A percentile compares a stretch with the other conserved stretches of the same genome.
Conservation (phyloP, 768 basidiomycete species). For the Dacryopinax spathularia region DNA sequence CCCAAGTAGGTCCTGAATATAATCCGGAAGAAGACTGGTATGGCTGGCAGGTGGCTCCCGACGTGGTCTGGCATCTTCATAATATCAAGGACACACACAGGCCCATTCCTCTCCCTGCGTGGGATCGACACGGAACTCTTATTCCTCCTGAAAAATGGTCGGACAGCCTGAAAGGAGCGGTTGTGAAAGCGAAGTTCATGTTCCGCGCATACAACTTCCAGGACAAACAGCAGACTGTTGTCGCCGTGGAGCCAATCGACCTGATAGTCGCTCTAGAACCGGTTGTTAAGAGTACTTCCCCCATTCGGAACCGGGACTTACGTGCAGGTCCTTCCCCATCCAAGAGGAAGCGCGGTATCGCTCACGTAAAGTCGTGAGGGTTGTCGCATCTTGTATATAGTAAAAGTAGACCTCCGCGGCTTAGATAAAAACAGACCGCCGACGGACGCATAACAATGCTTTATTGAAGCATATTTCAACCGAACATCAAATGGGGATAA, state of each 20-base stretch:
- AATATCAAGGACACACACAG: neutral
- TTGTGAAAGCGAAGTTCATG: neutral
- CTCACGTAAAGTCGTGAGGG: too few relatives aligned
- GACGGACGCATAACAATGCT: too few relatives aligned
- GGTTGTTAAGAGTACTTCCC: neutral
- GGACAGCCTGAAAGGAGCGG: neutral
- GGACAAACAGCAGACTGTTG: neutral
- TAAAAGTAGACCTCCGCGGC: too few relatives aligned
- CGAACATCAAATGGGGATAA: too few relatives aligned
- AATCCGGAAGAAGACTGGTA: neutral
- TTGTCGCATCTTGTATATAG: too few relatives aligned
- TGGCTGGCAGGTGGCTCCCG: neutral
- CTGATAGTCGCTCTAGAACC: neutral
- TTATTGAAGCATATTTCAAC: too few relatives aligned
- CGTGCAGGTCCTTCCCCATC: neutral
- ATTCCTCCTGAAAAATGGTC: neutral
- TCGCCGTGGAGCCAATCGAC: neutral
- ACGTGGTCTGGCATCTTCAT: neutral
- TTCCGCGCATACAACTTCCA: neutral
- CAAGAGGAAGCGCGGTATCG: too few relatives aligned
- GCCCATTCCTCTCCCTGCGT: neutral
- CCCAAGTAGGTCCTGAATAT: neutral
- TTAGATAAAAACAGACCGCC: too few relatives aligned
- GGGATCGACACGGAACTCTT: neutral
- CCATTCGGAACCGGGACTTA: neutral